Base-by-base conservation (phyloP, 805 yeast species). In the Kodamaea kakaduensis region DNA sequence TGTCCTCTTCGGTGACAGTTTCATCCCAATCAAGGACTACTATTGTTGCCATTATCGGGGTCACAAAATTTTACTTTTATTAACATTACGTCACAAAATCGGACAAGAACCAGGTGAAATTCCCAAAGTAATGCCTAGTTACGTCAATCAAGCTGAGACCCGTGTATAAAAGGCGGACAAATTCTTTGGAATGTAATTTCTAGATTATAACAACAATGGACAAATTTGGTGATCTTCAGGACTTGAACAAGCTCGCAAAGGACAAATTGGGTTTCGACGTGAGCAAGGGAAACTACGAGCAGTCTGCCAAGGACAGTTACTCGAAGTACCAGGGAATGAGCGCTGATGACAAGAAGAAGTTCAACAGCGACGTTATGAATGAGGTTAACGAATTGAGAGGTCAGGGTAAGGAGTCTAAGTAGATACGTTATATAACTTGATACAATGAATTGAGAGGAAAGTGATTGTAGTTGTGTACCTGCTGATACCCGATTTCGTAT, bases 11-110 rank as follows among this genome's bases (percentile, higher is more conserved):
- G 0, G 86, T 77, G 17, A 77, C 64, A 0, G 86, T 80, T 27
- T 78, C 85, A 50, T 80, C 87, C 79, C 83, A 80, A 45, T 80
- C 87, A 3, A 31, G 25, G 6, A 37, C 40, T 4, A 37, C 33
- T 14, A 37, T 37, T 4, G 40, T 32, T 4, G 13, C 16, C 22
- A 25, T 25, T 13, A 6, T 17, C 8, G 17, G 17, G 22, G 9
- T 19, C 22, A 25, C 16, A 25, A 25, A 25, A 13, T 25, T 9
- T n/a, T n/a, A n/a, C n/a, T n/a, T n/a, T n/a, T n/a, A n/a, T n/a
- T n/a, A n/a, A n/a, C n/a, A n/a, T n/a, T n/a, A n/a, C n/a, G n/a
- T n/a, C n/a, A n/a, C n/a, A n/a, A n/a, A n/a, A n/a, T n/a, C n/a
- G n/a, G n/a, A n/a, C n/a, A n/a, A n/a, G n/a, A n/a, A n/a, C n/a